A percentile compares a stretch with the other conserved stretches of the same genome.
These are phyloP conservation scores for Entelexis sorbosivorans DNA, from an alignment of 1,139 yeast species.

Conservation along the genomic window DNA sequence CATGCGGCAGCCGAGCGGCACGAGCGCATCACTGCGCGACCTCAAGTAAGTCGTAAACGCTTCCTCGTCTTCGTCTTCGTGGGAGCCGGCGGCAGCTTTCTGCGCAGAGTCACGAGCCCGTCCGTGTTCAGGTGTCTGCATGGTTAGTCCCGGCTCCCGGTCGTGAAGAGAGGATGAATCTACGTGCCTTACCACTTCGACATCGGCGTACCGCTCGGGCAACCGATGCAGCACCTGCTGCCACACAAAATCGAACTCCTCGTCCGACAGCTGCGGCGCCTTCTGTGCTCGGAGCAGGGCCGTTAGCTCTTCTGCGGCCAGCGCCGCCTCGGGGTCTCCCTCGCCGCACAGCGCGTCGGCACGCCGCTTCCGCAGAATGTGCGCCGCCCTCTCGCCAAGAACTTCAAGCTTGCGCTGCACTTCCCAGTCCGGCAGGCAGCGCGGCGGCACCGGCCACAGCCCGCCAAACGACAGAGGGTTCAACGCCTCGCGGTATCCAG, in stretches of 20 bases:
- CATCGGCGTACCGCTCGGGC: conserved; percentile 59
- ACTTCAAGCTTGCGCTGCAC: conserved; percentile 58
- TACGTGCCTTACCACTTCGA: conserved; percentile 63
- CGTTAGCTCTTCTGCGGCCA: conserved; percentile 28
- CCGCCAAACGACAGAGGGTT: conserved; percentile 51
- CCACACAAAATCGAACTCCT: conserved; percentile 81
- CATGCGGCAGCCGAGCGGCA: conserved; percentile 5
- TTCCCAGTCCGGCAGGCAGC: conserved; percentile 68
- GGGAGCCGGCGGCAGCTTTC: conserved; percentile 13
- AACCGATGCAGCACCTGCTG: conserved; percentile 50
- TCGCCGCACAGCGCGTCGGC: conserved; percentile 48
- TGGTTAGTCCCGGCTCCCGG: conserved; percentile 10
- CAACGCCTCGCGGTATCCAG: conserved; percentile 47
- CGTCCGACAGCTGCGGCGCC: conserved; percentile 41
- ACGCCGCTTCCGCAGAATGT: conserved; percentile 54
- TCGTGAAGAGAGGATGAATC: not conserved
- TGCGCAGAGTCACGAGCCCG: conserved; percentile 9
- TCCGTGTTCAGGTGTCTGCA: conserved; percentile 12
- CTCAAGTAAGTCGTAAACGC: not conserved
- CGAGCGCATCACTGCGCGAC: conserved; percentile 1
- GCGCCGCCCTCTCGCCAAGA: conserved; percentile 57
- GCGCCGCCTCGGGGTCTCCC: conserved; percentile 10
- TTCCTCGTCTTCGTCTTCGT: not conserved
- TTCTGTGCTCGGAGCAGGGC: conserved; percentile 26
- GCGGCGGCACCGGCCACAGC: conserved; percentile 46